Evolutionary conservation across 257 asterid genomes (phyloP), one percentile per base, ranked within the genome.

Genomic region (Penstemon eatonii): DNA sequence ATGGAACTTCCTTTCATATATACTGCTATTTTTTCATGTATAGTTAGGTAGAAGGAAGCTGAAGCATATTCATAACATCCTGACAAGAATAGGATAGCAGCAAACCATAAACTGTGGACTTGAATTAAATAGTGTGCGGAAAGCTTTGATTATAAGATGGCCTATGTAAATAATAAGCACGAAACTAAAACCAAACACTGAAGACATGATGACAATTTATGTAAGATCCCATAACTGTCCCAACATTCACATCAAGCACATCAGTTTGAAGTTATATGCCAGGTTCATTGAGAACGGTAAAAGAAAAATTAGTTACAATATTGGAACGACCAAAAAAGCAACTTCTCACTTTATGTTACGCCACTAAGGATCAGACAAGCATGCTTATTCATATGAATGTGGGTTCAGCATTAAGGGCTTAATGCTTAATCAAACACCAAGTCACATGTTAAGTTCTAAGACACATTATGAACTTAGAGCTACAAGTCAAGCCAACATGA

Each of bases 401-500:
- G 7, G 25, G 47, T 38, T 73, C 68, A 65, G 53, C 55, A 25
- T 37, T 15, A 15, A 15, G 18, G 18, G 18, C 18, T 37, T 43
- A 46, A 45, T 43, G 55, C 45, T 53, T 39, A 60, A 51, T 41
- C 33, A 73, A 65, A 50, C 18, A 41, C 25, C 25, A 54, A 51
- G 6, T 51, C 18, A 54, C 59, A n/a, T 18, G 59, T 11, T 54
- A 54, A 54, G 59, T n/a, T 49, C n/a, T 12, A 49, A 49, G 38
- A 33, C 45, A 18, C 12, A 12, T 12, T 63, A 59, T 50, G 44
- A 12, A 18, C 68, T 12, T 50, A n/a, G 57, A 58, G 39, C 62
- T 7, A 33, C 37, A 66, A 60, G 63, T 44, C 63, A 60, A 57
- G 69, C 65, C 49, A 57, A 10, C 12, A 11, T 45, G 49, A 25